Percentiles rank a stretch among this genome's conserved stretches.
Conservation (phyloP, 768 basidiomycete species). For the Collybiopsis confluens region DNA sequence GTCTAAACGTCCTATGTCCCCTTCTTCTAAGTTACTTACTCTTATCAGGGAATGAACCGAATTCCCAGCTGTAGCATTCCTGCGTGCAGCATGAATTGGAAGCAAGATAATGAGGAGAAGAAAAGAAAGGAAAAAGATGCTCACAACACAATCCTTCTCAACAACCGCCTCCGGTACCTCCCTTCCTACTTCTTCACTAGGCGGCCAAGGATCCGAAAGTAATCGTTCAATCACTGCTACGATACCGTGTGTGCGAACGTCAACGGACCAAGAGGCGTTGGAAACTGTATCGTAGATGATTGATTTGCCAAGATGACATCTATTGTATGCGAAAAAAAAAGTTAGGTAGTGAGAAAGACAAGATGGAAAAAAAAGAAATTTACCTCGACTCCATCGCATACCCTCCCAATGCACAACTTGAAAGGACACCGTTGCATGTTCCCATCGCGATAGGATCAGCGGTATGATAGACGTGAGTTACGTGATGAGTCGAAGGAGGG, state of each 20-base stretch:
- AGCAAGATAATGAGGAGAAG: background rate
- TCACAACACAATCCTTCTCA: conserved; percentile 65
- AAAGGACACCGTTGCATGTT: conserved; percentile 76
- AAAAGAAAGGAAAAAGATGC: background rate
- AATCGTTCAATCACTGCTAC: conserved; percentile 73
- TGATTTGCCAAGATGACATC: conserved; percentile 82
- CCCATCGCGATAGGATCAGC: conserved; percentile 95
- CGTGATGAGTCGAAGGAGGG: conserved; percentile 74
- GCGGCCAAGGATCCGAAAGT: conserved; percentile 66
- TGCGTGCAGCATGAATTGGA: too few relatives aligned
- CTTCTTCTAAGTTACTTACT: too few relatives aligned
- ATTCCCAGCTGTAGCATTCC: conserved; percentile 66
- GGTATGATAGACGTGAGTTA: conserved; percentile 91
- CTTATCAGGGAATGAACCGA: conserved; percentile 30
- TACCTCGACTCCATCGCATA: conserved; percentile 82
- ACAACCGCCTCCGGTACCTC: conserved; percentile 53
- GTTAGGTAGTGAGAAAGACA: background rate
- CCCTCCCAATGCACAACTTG: conserved; percentile 81
- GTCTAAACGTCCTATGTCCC: too few relatives aligned
- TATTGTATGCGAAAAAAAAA: conserved; percentile 20
- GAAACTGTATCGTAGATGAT: conserved; percentile 92
- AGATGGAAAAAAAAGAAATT: conserved; percentile 9
- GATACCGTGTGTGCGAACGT: conserved; percentile 79
- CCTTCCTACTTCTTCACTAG: conserved; percentile 54
- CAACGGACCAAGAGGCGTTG: conserved; percentile 79